Percentiles rank a stretch among this genome's conserved stretches.
These are phyloP conservation scores for Entoloma clypeatum DNA, from an alignment of 1,284 basidiomycete genomes.

Conservation along the genomic window DNA sequence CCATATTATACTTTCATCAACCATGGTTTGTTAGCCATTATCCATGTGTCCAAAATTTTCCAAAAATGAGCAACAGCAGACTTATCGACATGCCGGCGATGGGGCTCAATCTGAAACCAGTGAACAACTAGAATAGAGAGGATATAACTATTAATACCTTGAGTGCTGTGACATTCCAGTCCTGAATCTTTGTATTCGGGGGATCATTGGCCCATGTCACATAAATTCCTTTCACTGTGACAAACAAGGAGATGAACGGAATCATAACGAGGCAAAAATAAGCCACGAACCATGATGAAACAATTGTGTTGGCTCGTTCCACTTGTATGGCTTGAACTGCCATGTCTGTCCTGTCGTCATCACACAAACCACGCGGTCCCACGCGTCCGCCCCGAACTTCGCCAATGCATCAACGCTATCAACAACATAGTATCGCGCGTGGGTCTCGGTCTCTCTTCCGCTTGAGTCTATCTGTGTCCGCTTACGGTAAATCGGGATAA, in stretches of 20 bases:
- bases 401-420: constrained; percentile 90
- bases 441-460: constrained; percentile 41
- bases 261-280: background rate
- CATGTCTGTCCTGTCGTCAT: constrained; percentile 97
- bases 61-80: constrained; percentile 94
- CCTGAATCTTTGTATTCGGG: constrained; percentile 82
- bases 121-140: constrained; percentile 7
- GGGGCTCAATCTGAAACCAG: constrained; percentile 73
- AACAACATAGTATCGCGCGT: constrained; percentile 71
- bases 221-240: constrained; percentile 86
- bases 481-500: constrained; percentile 80
- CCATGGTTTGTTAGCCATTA: constrained; percentile 73
- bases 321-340: constrained; percentile 97
- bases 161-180: constrained; percentile 96
- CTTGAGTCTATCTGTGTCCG: constrained; percentile 58
- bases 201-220: constrained; percentile 92
- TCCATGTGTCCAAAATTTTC: constrained; percentile 88
- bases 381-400: constrained; percentile 88
- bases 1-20: constrained; percentile 42
- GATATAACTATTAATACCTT: constrained; percentile 50
- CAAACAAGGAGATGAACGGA: constrained; percentile 1
- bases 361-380: constrained; percentile 95
- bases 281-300: constrained; percentile 84
- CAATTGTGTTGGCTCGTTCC: constrained; percentile 86
- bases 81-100: constrained; percentile 91